A percentile compares a stretch with the other conserved stretches of the same genome.
These are phyloP conservation scores for Rhizophagus clarus DNA, from an alignment of 192 early-diverging fungal genomes.

Conservation along the genomic window DNA sequence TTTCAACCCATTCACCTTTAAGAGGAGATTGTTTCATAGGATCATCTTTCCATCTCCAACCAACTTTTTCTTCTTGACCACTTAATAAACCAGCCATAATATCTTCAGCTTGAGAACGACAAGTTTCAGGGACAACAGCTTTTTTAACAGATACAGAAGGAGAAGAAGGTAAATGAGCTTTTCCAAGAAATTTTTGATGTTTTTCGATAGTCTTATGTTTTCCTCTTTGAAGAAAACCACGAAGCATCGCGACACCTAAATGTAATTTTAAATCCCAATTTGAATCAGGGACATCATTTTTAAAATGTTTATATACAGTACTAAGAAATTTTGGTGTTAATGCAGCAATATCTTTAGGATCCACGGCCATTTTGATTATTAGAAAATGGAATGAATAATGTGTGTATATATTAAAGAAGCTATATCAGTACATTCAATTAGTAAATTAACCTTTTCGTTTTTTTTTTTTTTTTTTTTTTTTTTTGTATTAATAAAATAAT, in stretches of 20 bases:
- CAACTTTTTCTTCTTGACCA: slow-evolving; percentile 36
- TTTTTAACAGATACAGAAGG: slow-evolving; percentile 2
- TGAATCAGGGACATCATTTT: slow-evolving; percentile 15
- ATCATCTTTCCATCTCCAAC: slow-evolving; percentile 56
- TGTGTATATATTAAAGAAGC: neutral
- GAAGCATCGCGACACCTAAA: neutral
- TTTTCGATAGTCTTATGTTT: slow-evolving; percentile 28
- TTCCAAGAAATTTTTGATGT: slow-evolving; percentile 16
- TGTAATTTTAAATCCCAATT: slow-evolving; percentile 28
- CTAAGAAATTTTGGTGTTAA: slow-evolving; percentile 7
- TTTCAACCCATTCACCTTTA: slow-evolving; percentile 51
- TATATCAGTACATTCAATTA: too few relatives aligned
- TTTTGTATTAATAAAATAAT: too few relatives aligned
- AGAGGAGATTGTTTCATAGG: slow-evolving; percentile 39
- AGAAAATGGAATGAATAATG: neutral
- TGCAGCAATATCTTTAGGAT: slow-evolving; percentile 6
- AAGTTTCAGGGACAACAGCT: slow-evolving; percentile 3
- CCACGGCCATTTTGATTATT: neutral
- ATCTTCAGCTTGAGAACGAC: slow-evolving; percentile 28
- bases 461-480: too few relatives aligned
- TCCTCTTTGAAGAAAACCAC: neutral
- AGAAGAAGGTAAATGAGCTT: neutral
- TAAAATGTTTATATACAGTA: slow-evolving; percentile 21
- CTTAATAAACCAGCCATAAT: slow-evolving; percentile 29
- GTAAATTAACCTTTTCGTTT: too few relatives aligned